Evolutionary conservation across 2,329 filamentous ascomycete genomes (phyloP).

Genomic region (Fusarium veterinarium): DNA sequence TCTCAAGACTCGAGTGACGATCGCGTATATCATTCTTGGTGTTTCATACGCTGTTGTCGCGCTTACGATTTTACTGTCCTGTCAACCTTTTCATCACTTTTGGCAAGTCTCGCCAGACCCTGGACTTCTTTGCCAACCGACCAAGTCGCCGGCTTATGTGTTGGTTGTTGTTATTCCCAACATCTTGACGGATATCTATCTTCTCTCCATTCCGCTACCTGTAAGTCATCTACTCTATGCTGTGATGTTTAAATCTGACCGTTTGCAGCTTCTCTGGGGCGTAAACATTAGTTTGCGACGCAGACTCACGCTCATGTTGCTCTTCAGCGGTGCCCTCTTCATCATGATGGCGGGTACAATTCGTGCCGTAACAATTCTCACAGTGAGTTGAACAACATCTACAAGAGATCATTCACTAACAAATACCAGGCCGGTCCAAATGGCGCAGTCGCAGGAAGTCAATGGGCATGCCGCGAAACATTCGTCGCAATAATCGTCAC

Average conservation of each 20-base stretch:
- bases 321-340: slow-evolving; percentile 37
- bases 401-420: background rate
- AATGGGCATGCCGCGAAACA: slow-evolving; percentile 54
- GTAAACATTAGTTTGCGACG: slow-evolving; percentile 39
- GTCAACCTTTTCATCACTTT: slow-evolving; percentile 56
- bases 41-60: slow-evolving; percentile 26
- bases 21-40: slow-evolving; percentile 34
- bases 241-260: background rate
- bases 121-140: slow-evolving; percentile 28
- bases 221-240: background rate
- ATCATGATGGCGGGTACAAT: slow-evolving; percentile 42
- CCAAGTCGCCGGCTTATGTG: slow-evolving; percentile 37
- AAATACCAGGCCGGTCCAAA: slow-evolving; percentile 18
- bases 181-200: slow-evolving; percentile 33
- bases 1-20: slow-evolving; percentile 16
- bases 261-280: slow-evolving; percentile 33
- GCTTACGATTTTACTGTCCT: slow-evolving; percentile 27
- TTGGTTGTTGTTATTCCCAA: slow-evolving; percentile 38
- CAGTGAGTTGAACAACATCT: background rate
- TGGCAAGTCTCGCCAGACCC: slow-evolving; percentile 61
- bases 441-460: slow-evolving; percentile 34
- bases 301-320: slow-evolving; percentile 35
- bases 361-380: slow-evolving; percentile 33
- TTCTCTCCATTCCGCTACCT: slow-evolving; percentile 33
- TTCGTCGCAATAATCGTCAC: slow-evolving; percentile 54